Evolutionary conservation across 768 basidiomycete genomes (phyloP).

Genomic region (Leucosporidium scottii): DNA sequence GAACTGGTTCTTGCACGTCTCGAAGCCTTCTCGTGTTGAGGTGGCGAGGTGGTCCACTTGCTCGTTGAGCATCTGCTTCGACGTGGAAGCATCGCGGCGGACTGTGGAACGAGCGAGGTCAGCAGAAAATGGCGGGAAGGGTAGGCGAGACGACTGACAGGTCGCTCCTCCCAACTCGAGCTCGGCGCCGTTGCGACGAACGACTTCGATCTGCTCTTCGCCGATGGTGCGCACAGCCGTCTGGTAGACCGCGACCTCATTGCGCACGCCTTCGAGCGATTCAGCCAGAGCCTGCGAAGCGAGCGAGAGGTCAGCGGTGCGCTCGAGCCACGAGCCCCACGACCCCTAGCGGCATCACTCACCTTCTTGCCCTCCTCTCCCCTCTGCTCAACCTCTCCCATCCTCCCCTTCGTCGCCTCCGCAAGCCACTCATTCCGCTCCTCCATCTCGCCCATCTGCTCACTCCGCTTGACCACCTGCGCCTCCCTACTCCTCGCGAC

Average conservation of each 20-base stretch:
- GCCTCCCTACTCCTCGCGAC: neutral
- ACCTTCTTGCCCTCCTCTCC: neutral
- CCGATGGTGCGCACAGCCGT: neutral
- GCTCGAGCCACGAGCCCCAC: no score
- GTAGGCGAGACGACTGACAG: neutral
- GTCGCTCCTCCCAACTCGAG: neutral
- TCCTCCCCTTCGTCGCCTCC: neutral
- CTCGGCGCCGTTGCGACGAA: neutral
- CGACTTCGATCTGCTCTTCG: neutral
- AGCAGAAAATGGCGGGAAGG: neutral
- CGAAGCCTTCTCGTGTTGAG: neutral
- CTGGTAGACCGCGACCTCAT: neutral
- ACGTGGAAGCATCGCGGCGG: slow-evolving; percentile 5
- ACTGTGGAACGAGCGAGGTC: neutral
- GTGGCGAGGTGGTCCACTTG: neutral
- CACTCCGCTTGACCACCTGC: neutral
- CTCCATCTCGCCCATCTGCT: neutral
- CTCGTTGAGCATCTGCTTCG: neutral
- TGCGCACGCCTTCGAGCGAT: neutral
- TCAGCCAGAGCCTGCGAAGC: neutral
- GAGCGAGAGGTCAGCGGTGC: neutral
- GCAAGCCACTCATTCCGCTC: neutral
- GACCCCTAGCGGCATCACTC: neutral
- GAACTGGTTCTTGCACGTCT: neutral
- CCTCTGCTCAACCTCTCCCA: neutral